Evolutionary conservation across 257 asterid genomes (phyloP).

Genomic region (Petunia secreta): DNA sequence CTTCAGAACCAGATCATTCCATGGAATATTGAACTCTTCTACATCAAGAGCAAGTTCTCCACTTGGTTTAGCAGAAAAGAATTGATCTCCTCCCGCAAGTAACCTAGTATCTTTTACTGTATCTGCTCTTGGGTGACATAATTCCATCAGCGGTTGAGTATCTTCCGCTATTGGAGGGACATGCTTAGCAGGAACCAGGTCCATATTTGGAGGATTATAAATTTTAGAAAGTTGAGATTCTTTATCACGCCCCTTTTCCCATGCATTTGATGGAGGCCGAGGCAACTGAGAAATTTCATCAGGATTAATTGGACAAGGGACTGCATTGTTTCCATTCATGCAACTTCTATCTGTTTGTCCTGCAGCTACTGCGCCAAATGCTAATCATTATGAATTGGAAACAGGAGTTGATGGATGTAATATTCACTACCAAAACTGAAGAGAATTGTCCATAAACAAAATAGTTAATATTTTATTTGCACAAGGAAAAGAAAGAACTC

Average conservation of each 20-base stretch:
- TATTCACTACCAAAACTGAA: slow-evolving; percentile 10
- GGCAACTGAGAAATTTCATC: slow-evolving; percentile 46
- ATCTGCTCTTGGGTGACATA: slow-evolving; percentile 44
- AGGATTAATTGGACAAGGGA: slow-evolving; percentile 56
- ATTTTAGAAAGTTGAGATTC: slow-evolving; percentile 53
- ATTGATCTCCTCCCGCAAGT: slow-evolving; percentile 52
- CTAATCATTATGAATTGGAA: slow-evolving; percentile 9
- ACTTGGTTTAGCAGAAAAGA: slow-evolving; percentile 46
- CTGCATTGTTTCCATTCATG: slow-evolving; percentile 44
- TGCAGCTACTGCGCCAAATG: slow-evolving; percentile 37
- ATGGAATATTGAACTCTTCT: slow-evolving; percentile 81
- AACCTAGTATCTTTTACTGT: slow-evolving; percentile 43
- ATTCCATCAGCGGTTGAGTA: slow-evolving; percentile 46
- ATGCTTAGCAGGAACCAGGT: slow-evolving; percentile 43
- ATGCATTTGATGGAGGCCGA: slow-evolving; percentile 53
- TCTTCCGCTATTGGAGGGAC: slow-evolving; percentile 47
- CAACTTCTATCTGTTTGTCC: slow-evolving; percentile 47
- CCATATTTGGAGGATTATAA: slow-evolving; percentile 46
- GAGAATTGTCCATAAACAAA: slow-evolving; percentile 10
- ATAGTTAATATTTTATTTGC: slow-evolving; percentile 17
- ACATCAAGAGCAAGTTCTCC: slow-evolving; percentile 59
- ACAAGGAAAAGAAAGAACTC: background rate
- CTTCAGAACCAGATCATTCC: slow-evolving; percentile 84
- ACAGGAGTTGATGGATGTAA: slow-evolving; percentile 13
- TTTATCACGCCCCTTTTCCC: slow-evolving; percentile 59